Conservation (phyloP, 1,284 basidiomycete species). For the Leccinum fallax region DNA sequence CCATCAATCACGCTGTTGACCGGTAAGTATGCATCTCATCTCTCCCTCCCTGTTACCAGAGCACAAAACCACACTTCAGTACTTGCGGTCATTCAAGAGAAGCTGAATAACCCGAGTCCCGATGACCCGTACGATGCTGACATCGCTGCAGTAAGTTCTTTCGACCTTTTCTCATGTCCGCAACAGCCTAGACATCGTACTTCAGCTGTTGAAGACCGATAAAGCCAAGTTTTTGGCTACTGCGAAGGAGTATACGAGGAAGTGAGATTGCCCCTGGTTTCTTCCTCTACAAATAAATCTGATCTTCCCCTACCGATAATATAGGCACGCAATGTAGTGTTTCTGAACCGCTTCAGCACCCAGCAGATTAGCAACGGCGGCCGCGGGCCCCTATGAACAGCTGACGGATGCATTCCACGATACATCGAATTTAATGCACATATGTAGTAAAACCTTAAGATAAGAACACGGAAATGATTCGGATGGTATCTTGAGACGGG, state of each 20-base stretch:
- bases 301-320: constrained; percentile 2
- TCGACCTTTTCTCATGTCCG: neutral
- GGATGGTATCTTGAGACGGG: constrained; percentile 1
- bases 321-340: constrained; percentile 30
- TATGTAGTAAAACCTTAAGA: constrained; percentile 10
- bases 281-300: constrained; percentile 6
- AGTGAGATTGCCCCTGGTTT: constrained; percentile 45
- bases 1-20: constrained; percentile 78
- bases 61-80: constrained; percentile 48
- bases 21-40: constrained; percentile 46
- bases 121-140: constrained; percentile 91
- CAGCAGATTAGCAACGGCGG: neutral
- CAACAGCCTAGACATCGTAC: constrained; percentile 1
- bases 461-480: constrained; percentile 8
- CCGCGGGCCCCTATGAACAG: neutral
- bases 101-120: constrained; percentile 84
- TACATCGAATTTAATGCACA: constrained; percentile 4
- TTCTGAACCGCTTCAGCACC: neutral
- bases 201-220: constrained; percentile 72
- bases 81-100: constrained; percentile 78
- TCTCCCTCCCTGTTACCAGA: constrained; percentile 4
- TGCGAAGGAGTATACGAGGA: constrained; percentile 83
- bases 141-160: constrained; percentile 65
- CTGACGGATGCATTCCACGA: constrained; percentile 5
- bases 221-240: constrained; percentile 67